Percentiles rank a stretch among this genome's conserved stretches.
These are phyloP conservation scores for Pseudopithomyces chartarum DNA, from an alignment of 2,329 filamentous ascomycete species.

Conservation along the genomic window DNA sequence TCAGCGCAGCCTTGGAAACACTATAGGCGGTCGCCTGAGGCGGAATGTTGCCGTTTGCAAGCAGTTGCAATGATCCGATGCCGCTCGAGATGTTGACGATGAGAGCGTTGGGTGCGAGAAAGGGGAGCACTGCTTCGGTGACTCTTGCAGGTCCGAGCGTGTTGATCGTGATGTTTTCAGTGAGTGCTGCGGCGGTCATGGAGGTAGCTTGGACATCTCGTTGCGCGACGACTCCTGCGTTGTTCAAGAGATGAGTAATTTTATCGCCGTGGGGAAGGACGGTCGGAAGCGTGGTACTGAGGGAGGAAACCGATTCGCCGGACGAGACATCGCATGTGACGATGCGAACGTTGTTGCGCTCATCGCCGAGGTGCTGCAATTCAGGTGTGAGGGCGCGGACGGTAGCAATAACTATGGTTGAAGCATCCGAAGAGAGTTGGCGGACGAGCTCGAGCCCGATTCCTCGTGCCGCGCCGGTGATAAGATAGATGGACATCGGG, in stretches of 20 bases:
- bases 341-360: constrained; percentile 8
- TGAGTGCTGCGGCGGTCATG: constrained; percentile 6
- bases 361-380: constrained; percentile 1
- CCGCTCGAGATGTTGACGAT: constrained; percentile 45
- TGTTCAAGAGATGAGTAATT: constrained; percentile 14
- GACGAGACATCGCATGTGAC: constrained; percentile 14
- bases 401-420: constrained; percentile 8
- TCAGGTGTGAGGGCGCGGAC: constrained; percentile 10
- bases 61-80: constrained; percentile 8
- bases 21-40: constrained; percentile 8
- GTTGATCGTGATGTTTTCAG: constrained; percentile 39
- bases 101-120: constrained; percentile 35
- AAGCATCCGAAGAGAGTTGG: constrained; percentile 4
- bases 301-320: not conserved
- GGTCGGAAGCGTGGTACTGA: constrained; percentile 5
- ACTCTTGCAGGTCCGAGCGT: constrained; percentile 46
- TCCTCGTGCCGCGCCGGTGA: constrained; percentile 11
- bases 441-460: constrained; percentile 14
- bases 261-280: constrained; percentile 3
- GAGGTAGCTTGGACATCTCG: not conserved
- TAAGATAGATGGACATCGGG: constrained; percentile 7
- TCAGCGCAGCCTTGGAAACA: constrained; percentile 12
- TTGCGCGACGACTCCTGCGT: constrained; percentile 6
- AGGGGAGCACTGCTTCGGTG: constrained; percentile 43
- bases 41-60: constrained; percentile 6